Percentiles rank a stretch among this genome's conserved stretches.
Evolutionary conservation across 2,329 filamentous ascomycete genomes (phyloP).

Genomic region (Beauveria medogensis): DNA sequence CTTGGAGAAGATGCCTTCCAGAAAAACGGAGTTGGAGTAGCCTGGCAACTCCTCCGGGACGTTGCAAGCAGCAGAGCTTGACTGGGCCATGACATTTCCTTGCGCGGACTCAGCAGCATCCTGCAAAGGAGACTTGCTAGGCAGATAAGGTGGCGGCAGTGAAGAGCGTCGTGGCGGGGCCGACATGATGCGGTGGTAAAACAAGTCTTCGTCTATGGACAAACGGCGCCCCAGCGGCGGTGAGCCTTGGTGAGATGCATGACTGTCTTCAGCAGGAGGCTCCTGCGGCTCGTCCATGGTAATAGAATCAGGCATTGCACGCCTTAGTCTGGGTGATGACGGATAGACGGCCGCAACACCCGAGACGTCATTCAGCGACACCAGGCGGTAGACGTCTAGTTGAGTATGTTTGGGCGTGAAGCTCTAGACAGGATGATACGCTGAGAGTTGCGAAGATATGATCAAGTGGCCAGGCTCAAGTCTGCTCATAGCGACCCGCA

Average conservation of each 20-base stretch:
- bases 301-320: constrained; percentile 18
- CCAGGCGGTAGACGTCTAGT: neutral
- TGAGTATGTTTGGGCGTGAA: neutral
- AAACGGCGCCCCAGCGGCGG: constrained; percentile 36
- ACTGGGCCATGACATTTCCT: neutral
- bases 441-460: constrained; percentile 19
- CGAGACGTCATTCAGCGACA: constrained; percentile 3
- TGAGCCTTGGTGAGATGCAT: constrained; percentile 18
- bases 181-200: constrained; percentile 45
- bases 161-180: constrained; percentile 34
- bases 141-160: constrained; percentile 39
- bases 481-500: constrained; percentile 31
- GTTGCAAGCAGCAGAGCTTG: constrained; percentile 16
- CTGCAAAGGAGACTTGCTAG: constrained; percentile 13
- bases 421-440: neutral
- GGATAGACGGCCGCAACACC: neutral
- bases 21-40: constrained; percentile 48
- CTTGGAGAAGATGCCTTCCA: constrained; percentile 50
- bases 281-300: constrained; percentile 27
- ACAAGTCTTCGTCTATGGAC: constrained; percentile 48
- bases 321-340: constrained; percentile 1
- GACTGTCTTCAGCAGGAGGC: constrained; percentile 26
- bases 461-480: constrained; percentile 23
- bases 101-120: neutral
- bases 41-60: constrained; percentile 41